Base-by-base conservation (phyloP, 257 asterid species). In the Gentiana macrophylla region DNA sequence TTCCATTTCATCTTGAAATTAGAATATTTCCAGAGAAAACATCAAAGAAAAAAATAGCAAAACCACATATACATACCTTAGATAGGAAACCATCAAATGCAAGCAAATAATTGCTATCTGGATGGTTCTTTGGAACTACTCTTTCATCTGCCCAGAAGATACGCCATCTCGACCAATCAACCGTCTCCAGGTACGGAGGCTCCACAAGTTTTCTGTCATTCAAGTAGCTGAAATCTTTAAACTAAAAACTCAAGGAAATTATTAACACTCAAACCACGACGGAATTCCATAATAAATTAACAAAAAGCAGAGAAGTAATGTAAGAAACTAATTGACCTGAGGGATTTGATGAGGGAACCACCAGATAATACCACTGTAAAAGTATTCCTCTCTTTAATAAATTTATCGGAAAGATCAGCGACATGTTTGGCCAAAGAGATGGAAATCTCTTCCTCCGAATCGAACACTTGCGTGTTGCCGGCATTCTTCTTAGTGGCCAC, bases 141-240 rank as follows among this genome's bases (percentile, higher is more conserved):
- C 97, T 75, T 76, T 89, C 97, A 62, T 89, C 97, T 62, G 78
- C 94, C 97, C 97, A 89, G 67, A 89, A 85, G 62, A 89, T 75
- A 15, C 76, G 95, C 97, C 97, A 89, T 72, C 70, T 85, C 12
- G 92, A 75, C 95, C 97, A 85, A 70, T 89, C 95, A 69, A 89
- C 76, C 1, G 87, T 74, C 67, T 76, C 86, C 62, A 80, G 61
- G 66, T 74, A 83, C 3, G 95, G 94, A 48, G 81, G 74, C 77
- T 85, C 97, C 68, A 73, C 67, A 49, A 89, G 70, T 79, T 89
- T 89, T 85, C 97, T 87, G 52, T 41, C 62, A 68, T 66, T 60
- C 51, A 4, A 68, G 66, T 62, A 12, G 64, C 69, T 15, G 60
- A 70, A 61, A 60, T 67, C 58, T 34, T 50, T 64, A 53, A 49